Evolutionary conservation across 202 grass and related monocot species (phyloP), one percentile per base, ranked within the genome.

Genomic region (Schoenoplectus triqueter): DNA sequence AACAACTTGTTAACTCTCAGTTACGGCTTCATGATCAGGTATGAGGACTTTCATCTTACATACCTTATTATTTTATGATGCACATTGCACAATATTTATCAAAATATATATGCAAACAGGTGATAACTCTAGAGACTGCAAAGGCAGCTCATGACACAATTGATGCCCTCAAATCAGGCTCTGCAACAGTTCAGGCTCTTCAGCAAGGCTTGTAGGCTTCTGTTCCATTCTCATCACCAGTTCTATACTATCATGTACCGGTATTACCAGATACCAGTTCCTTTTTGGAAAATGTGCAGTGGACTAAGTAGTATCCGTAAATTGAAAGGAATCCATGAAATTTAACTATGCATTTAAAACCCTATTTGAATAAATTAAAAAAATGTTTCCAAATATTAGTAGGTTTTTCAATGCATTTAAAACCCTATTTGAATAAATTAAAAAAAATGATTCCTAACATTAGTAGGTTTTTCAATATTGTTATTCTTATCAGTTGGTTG

Each of bases 1-100:
- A 95, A 65, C 93, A 93, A 44, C 84, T 95, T 66, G 75, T 77
- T 5, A 95, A 93, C 70, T 93, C 88, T 74, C 93, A 95, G 19
- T 77, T 95, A 65, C 87, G 87, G 15, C 83, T 95, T 84, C 91
- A 95, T 88, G 93, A 93, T 86, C 93, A 95, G 91, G 89, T 93
- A 78, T 2, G 13, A 85, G 55, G 13, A 10, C 41, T 60, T 7
- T 48, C 68, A 82, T 71, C 18, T 87, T 52, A 13, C 10, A 50
- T 22, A 5, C 7, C 7, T 64, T 40, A 80, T n/a, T 78, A 0
- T 54, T 81, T 52, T 3, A 63, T 83, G 41, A 19, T 31, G 31
- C 31, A 31, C 31, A 31, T 31, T 69, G 51, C 52, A 80, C 21
- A 68, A 77, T 22, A 69, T 22, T 64, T 31, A 79, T 4, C 5